Evolutionary conservation across 208 protist species (phyloP).

Genomic region (Leishmania arabica): DNA sequence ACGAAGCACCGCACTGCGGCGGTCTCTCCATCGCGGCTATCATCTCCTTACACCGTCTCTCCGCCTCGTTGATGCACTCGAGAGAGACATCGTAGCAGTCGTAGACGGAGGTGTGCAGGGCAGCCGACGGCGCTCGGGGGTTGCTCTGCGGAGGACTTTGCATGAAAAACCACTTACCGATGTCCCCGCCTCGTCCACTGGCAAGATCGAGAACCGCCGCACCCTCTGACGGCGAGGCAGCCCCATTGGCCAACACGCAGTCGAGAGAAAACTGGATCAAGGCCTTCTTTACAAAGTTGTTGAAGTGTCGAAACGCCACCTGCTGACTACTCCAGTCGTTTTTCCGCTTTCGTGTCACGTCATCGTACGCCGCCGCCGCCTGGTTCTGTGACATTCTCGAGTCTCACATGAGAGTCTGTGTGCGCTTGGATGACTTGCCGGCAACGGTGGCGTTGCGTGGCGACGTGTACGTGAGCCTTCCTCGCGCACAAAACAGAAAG

Average conservation of each 20-base stretch:
- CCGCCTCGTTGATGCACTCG: slow-evolving; percentile 73
- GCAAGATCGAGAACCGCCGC: slow-evolving; percentile 71
- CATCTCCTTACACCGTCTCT: slow-evolving; percentile 49
- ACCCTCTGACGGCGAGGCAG: slow-evolving; percentile 14
- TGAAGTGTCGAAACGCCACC: slow-evolving; percentile 84
- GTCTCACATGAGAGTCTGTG: neutral
- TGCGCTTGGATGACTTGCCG: neutral
- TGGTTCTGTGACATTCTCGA: slow-evolving; percentile 8
- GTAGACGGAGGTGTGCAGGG: slow-evolving; percentile 33
- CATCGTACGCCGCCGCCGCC: slow-evolving; percentile 70
- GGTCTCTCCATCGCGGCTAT: neutral
- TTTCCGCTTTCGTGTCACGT: slow-evolving; percentile 47
- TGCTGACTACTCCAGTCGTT: slow-evolving; percentile 68
- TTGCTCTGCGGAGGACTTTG: slow-evolving; percentile 47
- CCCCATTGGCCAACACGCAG: slow-evolving; percentile 10
- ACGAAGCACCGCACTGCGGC: slow-evolving; percentile 37
- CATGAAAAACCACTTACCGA: slow-evolving; percentile 89
- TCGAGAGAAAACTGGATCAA: slow-evolving; percentile 84
- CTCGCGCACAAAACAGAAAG: neutral
- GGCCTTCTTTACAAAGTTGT: slow-evolving; percentile 86
- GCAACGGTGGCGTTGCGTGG: neutral
- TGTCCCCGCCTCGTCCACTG: slow-evolving; percentile 82
- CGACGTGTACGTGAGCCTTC: neutral
- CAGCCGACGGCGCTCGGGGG: neutral
- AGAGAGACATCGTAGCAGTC: slow-evolving; percentile 81